phyloP scores from a whole-genome alignment of 768 basidiomycete species.

The Tricholoma hemisulphureum region DNA sequence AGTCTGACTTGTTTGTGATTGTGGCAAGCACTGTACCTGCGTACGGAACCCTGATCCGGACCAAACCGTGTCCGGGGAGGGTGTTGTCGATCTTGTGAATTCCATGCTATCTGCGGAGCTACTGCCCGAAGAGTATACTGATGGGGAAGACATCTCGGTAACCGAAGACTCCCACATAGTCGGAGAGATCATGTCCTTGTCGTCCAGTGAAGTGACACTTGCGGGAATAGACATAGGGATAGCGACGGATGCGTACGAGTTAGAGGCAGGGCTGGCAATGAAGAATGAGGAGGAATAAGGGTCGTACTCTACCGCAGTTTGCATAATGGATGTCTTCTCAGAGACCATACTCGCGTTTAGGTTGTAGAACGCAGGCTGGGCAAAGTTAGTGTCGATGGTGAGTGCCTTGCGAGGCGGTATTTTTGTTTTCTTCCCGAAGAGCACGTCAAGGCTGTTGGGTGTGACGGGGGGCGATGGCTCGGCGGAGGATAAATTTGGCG shows the following conservation, averaged over 20 bases:
- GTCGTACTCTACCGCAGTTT: conserved; percentile 70
- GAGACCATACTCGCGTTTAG: conserved; percentile 44
- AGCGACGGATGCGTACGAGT: conserved; percentile 34
- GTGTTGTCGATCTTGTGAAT: conserved; percentile 36
- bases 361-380: conserved; percentile 47
- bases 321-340: conserved; percentile 64
- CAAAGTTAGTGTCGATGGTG: conserved; percentile 58
- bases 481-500: conserved; percentile 42
- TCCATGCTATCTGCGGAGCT: conserved; percentile 30
- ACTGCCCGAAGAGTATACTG: conserved; percentile 45
- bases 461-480: conserved; percentile 55
- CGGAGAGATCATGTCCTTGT: conserved; percentile 55
- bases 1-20: conserved; percentile 42
- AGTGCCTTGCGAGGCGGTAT: conserved; percentile 43
- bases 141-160: conserved; percentile 46
- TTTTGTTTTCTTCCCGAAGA: conserved; percentile 38
- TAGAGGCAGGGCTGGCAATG: conserved; percentile 43
- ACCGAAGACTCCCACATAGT: conserved; percentile 48
- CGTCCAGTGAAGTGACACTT: conserved; percentile 33
- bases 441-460: conserved; percentile 49
- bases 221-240: conserved; percentile 26
- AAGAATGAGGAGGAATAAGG: conserved; percentile 59
- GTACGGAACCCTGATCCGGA: conserved; percentile 29
- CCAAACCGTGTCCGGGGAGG: conserved; percentile 30
- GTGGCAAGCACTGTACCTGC: conserved; percentile 34